A percentile compares a stretch with the other conserved stretches of the same genome.
These are phyloP conservation scores for Hypoxylon sp. DNA, from an alignment of 2,329 filamentous ascomycete genomes.

Conservation along the genomic window DNA sequence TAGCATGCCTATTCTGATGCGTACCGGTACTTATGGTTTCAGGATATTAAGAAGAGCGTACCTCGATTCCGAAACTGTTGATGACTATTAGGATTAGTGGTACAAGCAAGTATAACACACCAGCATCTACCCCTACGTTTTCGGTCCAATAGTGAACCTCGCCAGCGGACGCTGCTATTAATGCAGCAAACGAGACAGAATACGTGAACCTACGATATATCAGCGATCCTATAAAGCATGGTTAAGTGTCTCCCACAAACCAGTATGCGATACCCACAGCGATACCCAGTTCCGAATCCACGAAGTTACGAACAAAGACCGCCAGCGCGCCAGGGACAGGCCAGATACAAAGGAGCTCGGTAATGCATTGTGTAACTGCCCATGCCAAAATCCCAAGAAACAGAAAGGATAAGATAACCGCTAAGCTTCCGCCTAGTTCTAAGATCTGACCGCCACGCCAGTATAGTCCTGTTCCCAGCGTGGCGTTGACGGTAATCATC, in stretches of 20 bases:
- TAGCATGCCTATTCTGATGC: background rate
- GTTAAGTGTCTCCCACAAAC: constrained; percentile 42
- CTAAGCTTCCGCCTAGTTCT: constrained; percentile 50
- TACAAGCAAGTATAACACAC: constrained; percentile 47
- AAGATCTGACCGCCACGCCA: constrained; percentile 53
- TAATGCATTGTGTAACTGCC: constrained; percentile 54
- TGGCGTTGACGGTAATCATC: constrained; percentile 54
- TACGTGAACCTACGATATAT: constrained; percentile 51
- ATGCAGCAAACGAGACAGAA: constrained; percentile 50
- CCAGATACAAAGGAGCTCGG: constrained; percentile 54
- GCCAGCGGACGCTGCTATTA: constrained; percentile 48
- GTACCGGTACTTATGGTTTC: background rate
- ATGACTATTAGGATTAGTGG: constrained; percentile 45
- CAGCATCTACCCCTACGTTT: constrained; percentile 10
- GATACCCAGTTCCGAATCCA: constrained; percentile 54
- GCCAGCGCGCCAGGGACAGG: constrained; percentile 54
- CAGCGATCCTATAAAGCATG: background rate
- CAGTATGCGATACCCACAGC: constrained; percentile 55
- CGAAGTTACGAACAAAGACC: constrained; percentile 54
- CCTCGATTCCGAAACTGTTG: constrained; percentile 49
- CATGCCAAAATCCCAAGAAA: constrained; percentile 51
- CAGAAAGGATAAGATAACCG: constrained; percentile 51
- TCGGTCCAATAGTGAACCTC: constrained; percentile 49
- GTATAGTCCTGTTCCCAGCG: constrained; percentile 51
- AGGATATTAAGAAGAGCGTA: constrained; percentile 13